Evolutionary conservation across 148 eudicot species (phyloP), one percentile per base, ranked within the genome.

Genomic region (Pouteria glomerata): DNA sequence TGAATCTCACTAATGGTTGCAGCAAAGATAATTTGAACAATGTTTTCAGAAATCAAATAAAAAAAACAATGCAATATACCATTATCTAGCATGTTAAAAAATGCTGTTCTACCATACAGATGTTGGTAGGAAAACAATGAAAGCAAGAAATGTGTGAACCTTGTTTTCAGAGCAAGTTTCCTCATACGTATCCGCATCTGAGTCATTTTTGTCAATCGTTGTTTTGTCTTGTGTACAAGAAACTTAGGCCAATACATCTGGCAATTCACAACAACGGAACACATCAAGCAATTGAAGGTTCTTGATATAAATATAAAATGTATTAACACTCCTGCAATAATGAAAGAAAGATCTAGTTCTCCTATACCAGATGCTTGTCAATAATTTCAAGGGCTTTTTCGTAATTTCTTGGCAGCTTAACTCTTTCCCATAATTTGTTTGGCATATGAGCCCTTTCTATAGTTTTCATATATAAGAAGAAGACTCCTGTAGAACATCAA

Each of bases 361-460:
- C 29, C 11, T 44, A 67, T 91, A 94, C 98, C 98, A 95, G 70
- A 78, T 95, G 88, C 70, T 91, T 91, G 82, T 95, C 97, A 41
- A 95, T 88, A 41, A 91, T 82, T 80, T 84, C 97, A 63, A 95
- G 88, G 8, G 97, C 93, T 72, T 89, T 85, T 63, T 84, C 80
- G 57, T 95, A 95, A 78, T 95, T 95, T 64, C 86, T 77, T 0
- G 98, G 97, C 80, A 95, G 73, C 81, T 91, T 95, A 66, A 95
- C 82, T 80, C 98, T 86, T 76, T 95, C 96, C 98, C 98, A 95
- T 79, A 91, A 71, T 66, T 95, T 91, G 77, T 91, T 89, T 48
- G 98, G 98, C 92, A 95, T 91, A 68, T 91, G 98, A 79, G 98
- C 91, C 82, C 98, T 89, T 77, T 95, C 98, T 66, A 91, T 91